Conservation (phyloP, 345 rosid species). For the Pistacia atlantica region DNA sequence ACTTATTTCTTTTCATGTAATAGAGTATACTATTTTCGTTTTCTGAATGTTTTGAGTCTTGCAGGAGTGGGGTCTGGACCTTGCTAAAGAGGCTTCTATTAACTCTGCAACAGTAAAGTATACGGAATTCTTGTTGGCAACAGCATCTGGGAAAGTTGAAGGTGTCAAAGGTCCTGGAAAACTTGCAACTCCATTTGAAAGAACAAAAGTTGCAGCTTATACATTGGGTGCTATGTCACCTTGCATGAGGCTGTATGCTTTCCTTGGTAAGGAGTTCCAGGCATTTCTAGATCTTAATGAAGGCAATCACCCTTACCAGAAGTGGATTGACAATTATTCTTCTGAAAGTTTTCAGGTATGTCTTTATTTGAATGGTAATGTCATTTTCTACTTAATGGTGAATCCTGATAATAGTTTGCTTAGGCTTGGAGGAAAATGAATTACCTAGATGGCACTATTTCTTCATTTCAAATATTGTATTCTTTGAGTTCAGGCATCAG, state of each 20-base stretch:
- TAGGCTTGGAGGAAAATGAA: slow-evolving; percentile 24
- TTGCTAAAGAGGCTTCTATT: slow-evolving; percentile 48
- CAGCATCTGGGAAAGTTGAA: slow-evolving; percentile 94
- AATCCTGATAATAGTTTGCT: slow-evolving; percentile 20
- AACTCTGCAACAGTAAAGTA: slow-evolving; percentile 74
- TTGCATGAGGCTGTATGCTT: slow-evolving; percentile 92
- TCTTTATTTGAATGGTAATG: slow-evolving; percentile 15
- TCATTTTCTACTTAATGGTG: slow-evolving; percentile 11
- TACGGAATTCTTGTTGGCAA: slow-evolving; percentile 88
- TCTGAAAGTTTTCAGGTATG: slow-evolving; percentile 78
- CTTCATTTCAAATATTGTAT: slow-evolving; percentile 38
- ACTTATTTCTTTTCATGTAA: slow-evolving; percentile 5
- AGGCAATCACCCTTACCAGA: slow-evolving; percentile 69
- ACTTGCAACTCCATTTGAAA: slow-evolving; percentile 96
- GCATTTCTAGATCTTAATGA: slow-evolving; percentile 48
- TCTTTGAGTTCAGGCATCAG: slow-evolving; percentile 68
- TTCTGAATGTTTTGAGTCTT: slow-evolving; percentile 32
- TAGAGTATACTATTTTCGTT: slow-evolving; percentile 8
- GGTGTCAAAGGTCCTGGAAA: slow-evolving; percentile 90
- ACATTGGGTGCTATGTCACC: slow-evolving; percentile 96
- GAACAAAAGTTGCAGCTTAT: slow-evolving; percentile 96
- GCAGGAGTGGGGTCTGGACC: slow-evolving; percentile 88
- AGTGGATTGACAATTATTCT: slow-evolving; percentile 84
- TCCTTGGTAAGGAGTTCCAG: slow-evolving; percentile 72
- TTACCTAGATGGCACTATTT: slow-evolving; percentile 30